A percentile compares a stretch with the other conserved stretches of the same genome.
Conservation (phyloP, 2,329 filamentous ascomycete genomes). For the Ilyonectria robusta region DNA sequence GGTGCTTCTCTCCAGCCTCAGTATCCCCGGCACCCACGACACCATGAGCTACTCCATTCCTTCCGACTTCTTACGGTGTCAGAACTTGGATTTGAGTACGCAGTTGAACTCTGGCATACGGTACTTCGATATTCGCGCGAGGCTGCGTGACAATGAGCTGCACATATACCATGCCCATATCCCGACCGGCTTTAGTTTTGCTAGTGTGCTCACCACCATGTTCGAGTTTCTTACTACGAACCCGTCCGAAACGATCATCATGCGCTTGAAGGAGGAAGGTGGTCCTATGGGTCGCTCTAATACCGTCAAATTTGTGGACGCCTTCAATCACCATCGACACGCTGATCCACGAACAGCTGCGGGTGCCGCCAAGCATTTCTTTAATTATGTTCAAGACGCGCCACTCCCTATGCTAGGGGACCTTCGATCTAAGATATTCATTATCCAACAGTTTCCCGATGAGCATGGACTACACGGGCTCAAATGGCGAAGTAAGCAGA, state of each 20-base stretch:
- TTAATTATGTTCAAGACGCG: conserved; percentile 47
- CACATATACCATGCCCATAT: conserved; percentile 63
- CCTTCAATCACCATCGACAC: conserved; percentile 59
- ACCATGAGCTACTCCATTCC: conserved; percentile 63
- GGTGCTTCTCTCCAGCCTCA: conserved; percentile 59
- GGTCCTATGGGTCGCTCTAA: conserved; percentile 52
- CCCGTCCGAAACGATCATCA: conserved; percentile 61
- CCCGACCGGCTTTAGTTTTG: conserved; percentile 61
- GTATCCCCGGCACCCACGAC: conserved; percentile 68
- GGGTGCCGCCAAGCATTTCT: conserved; percentile 56
- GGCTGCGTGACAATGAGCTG: conserved; percentile 59
- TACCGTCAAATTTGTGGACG: conserved; percentile 59
- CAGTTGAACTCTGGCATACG: conserved; percentile 64
- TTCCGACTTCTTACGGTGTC: conserved; percentile 58
- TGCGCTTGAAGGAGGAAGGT: conserved; percentile 66
- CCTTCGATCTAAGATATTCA: conserved; percentile 61
- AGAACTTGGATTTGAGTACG: conserved; percentile 61
- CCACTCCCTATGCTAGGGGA: conserved; percentile 61
- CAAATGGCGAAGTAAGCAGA: conserved; percentile 60
- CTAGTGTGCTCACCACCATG: conserved; percentile 59
- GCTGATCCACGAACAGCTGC: conserved; percentile 51
- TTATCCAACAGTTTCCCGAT: conserved; percentile 64
- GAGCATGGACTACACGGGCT: conserved; percentile 56
- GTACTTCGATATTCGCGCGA: conserved; percentile 65
- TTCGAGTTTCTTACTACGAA: conserved; percentile 60